Conservation (phyloP, 768 basidiomycete genomes). For the Lactarius vividus region DNA sequence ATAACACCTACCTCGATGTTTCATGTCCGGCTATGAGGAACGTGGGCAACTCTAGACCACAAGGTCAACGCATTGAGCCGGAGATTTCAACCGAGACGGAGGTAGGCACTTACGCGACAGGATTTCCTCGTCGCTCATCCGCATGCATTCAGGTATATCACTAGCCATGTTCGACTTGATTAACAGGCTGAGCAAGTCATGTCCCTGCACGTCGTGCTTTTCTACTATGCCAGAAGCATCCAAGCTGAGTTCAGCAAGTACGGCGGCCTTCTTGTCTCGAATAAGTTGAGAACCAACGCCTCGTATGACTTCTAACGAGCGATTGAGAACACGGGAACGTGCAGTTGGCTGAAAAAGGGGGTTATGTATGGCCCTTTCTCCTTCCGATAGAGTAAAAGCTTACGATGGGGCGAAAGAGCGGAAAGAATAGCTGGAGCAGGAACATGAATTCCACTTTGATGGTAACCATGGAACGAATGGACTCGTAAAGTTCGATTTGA, state of each 20-base stretch:
- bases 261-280: constrained; percentile 46
- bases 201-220: constrained; percentile 26
- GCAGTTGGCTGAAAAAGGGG: constrained; percentile 29
- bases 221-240: constrained; percentile 10
- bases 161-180: constrained; percentile 35
- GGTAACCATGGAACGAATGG: constrained; percentile 36
- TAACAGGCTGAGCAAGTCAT: constrained; percentile 34
- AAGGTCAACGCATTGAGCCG: too few relatives aligned
- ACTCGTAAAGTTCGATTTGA: constrained; percentile 35
- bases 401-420: constrained; percentile 41
- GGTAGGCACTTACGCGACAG: too few relatives aligned
- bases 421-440: constrained; percentile 38
- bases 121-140: constrained; percentile 22
- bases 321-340: constrained; percentile 25
- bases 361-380: not conserved
- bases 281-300: constrained; percentile 52
- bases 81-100: too few relatives aligned
- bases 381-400: constrained; percentile 16
- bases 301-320: constrained; percentile 43
- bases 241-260: constrained; percentile 21
- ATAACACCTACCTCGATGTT: constrained; percentile 25
- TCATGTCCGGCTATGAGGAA: constrained; percentile 29
- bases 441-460: constrained; percentile 29
- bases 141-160: constrained; percentile 31
- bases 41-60: too few relatives aligned